Conservation (phyloP, 345 rosid species). For the Melaleuca quinquenervia region DNA sequence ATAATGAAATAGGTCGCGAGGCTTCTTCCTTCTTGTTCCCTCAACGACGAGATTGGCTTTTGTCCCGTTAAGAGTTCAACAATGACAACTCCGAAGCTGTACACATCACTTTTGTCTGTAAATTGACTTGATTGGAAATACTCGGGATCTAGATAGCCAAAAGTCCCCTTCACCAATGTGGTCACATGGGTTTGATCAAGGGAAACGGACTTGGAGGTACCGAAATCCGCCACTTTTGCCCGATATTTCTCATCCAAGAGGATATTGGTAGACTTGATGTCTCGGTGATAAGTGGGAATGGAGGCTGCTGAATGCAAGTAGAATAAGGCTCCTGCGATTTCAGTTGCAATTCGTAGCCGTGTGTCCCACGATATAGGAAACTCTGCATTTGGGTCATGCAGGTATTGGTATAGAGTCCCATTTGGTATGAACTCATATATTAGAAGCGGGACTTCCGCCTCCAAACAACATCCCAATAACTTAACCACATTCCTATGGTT, state of each 20-base stretch:
- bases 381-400: neutral
- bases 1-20: neutral
- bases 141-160: neutral
- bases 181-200: neutral
- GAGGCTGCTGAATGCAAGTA: conserved; percentile 5
- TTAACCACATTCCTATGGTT: neutral
- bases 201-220: neutral
- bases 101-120: neutral
- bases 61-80: neutral
- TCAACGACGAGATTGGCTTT: neutral
- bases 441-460: neutral
- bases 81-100: neutral
- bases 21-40: neutral
- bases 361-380: neutral
- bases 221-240: neutral
- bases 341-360: neutral
- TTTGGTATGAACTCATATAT: neutral
- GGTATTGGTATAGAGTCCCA: neutral
- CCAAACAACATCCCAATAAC: neutral
- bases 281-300: neutral
- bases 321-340: neutral
- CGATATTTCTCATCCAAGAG: neutral
- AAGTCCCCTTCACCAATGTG: neutral
- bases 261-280: neutral
- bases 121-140: conserved; percentile 2